Base-by-base conservation (phyloP, 768 basidiomycete species). In the Hygrocybe coccinea region DNA sequence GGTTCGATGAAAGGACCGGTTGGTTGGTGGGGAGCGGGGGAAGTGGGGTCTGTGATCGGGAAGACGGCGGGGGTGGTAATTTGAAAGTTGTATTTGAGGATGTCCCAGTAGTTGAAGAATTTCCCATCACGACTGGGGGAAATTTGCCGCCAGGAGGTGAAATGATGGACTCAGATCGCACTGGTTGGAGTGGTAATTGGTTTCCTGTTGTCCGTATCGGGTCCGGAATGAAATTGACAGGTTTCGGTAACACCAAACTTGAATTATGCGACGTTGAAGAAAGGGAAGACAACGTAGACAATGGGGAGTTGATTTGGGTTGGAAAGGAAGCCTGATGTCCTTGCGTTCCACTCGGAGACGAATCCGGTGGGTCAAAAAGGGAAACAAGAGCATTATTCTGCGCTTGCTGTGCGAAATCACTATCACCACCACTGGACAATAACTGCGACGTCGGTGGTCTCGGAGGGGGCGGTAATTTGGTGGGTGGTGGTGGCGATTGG, bases 401-500 rank as follows among this genome's bases (percentile, higher is more conserved):
- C 5, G 17, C 21, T n/a, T 6, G 44, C 21, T 46, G 44, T 12
- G 21, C 21, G 5, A 12, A 12, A 17, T 12, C 21, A 22, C 3
- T 2, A n/a, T 22, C 21, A 22, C 17, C 12, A 3, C 11, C 21
- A 46, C 17, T 19, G 21, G 21, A 5, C n/a, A 19, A 22, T 19
- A 22, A 4, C 22, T 46, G 44, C 11, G 44, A 22, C 15, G 17
- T 46, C 7, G 44, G 19, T 11, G 39, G 15, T 41, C 39, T 41
- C 10, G 69, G 63, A 56, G 69, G 62, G 11, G 50, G 21, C 8
- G 81, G 79, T 51, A 83, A 65, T 47, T 68, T 77, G 10, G 64
- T 56, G 25, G 78, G 75, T 39, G 78, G 65, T 12, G 76, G 70
- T 9, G 78, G 66, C 14, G 80, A 71, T 52, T 69, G 69, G 21